A percentile compares a stretch with the other conserved stretches of the same genome.
These are phyloP conservation scores for Penicillium chermesinum DNA, from an alignment of 495 filamentous ascomycete species.

Conservation along the genomic window DNA sequence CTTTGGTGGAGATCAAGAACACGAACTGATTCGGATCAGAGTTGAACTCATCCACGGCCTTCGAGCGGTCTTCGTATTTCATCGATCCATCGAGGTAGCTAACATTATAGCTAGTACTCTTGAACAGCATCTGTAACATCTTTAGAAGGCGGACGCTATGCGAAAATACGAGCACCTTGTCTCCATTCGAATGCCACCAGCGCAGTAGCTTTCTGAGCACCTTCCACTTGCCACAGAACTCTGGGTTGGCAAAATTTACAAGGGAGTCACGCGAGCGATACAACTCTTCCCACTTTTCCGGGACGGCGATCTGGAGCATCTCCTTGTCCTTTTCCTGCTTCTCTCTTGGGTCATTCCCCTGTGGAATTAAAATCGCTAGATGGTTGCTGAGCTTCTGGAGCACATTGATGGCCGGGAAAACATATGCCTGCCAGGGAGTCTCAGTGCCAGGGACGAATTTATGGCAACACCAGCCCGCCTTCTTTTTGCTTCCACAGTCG, in stretches of 20 bases:
- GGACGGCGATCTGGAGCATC: slow-evolving; percentile 68
- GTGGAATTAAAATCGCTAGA: slow-evolving; percentile 80
- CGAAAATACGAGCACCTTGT: slow-evolving; percentile 93
- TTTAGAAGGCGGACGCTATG: slow-evolving; percentile 80
- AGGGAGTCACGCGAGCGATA: slow-evolving; percentile 74
- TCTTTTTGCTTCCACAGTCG: slow-evolving; percentile 62
- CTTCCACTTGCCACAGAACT: slow-evolving; percentile 98
- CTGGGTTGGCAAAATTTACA: slow-evolving; percentile 76
- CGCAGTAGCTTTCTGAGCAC: slow-evolving; percentile 78
- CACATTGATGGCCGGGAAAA: slow-evolving; percentile 79
- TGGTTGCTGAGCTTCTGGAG: slow-evolving; percentile 91
- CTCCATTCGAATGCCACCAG: slow-evolving; percentile 84
- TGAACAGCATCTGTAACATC: slow-evolving; percentile 83
- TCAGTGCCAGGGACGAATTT: slow-evolving; percentile 49
- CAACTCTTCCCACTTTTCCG: slow-evolving; percentile 69
- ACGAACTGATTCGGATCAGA: slow-evolving; percentile 83
- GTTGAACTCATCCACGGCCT: slow-evolving; percentile 87
- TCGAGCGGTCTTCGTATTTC: slow-evolving; percentile 74
- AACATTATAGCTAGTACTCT: slow-evolving; percentile 84
- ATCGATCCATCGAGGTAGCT: slow-evolving; percentile 88
- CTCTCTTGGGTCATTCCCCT: slow-evolving; percentile 59
- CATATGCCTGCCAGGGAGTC: slow-evolving; percentile 64
- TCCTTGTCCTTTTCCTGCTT: slow-evolving; percentile 78
- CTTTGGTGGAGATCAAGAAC: slow-evolving; percentile 91
- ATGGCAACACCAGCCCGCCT: slow-evolving; percentile 79